Percentiles rank a stretch among this genome's conserved stretches.
These are phyloP conservation scores for Tieghemiomyces parasiticus DNA, from an alignment of 192 early-diverging fungal species.

Conservation along the genomic window DNA sequence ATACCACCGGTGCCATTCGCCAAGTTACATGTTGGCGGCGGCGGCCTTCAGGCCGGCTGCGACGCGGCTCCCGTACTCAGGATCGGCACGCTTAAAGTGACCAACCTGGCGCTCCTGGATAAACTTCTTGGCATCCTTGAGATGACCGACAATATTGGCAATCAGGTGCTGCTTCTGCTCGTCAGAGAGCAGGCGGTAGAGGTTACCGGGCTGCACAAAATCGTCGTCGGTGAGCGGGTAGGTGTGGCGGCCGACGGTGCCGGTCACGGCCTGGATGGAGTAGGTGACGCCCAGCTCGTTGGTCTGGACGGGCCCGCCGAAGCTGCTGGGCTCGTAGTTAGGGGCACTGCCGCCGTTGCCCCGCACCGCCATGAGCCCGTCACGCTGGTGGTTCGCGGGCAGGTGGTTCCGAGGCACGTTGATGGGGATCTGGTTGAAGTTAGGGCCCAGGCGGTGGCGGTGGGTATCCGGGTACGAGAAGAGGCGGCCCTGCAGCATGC, in stretches of 20 bases:
- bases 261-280: constrained; percentile 26
- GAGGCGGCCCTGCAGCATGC: constrained; percentile 71
- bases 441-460: constrained; percentile 63
- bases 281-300: constrained; percentile 34
- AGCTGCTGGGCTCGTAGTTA: constrained; percentile 61
- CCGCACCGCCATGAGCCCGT: constrained; percentile 47
- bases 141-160: constrained; percentile 39
- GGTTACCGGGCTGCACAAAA: constrained; percentile 46
- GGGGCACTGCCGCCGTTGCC: constrained; percentile 40
- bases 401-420: constrained; percentile 42
- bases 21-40: constrained; percentile 12
- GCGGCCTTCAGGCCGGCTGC: constrained; percentile 41
- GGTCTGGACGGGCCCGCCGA: constrained; percentile 39
- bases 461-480: constrained; percentile 81
- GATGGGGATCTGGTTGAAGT: constrained; percentile 69
- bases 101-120: constrained; percentile 54
- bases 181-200: constrained; percentile 46
- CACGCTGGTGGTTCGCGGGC: constrained; percentile 58
- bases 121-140: constrained; percentile 45
- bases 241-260: constrained; percentile 43
- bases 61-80: constrained; percentile 53
- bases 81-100: constrained; percentile 57
- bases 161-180: constrained; percentile 47
- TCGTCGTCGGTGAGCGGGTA: constrained; percentile 39
- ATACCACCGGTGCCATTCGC: too few species aligned